These are phyloP conservation scores for Gracilaria gracilis DNA, from an alignment of 23 red algal species.

Conservation along the genomic window DNA sequence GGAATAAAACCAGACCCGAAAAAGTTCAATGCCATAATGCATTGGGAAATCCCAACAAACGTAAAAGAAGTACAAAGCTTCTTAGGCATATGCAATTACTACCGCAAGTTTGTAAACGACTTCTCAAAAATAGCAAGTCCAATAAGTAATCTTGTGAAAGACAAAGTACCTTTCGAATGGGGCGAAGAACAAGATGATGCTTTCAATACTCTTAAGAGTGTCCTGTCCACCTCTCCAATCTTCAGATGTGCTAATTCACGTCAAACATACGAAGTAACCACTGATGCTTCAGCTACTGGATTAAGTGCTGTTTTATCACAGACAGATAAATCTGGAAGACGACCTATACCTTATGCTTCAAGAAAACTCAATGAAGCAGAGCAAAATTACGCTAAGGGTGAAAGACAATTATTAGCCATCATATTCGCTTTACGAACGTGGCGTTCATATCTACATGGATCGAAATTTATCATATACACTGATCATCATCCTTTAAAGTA, in stretches of 20 bases:
- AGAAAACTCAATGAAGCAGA: conserved; percentile 29
- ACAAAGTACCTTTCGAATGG: neutral
- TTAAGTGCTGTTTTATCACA: conserved; percentile 36
- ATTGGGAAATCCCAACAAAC: conserved; percentile 9
- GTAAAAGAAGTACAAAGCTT: conserved; percentile 39
- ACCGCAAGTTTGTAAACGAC: conserved; percentile 39
- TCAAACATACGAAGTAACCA: conserved; percentile 5
- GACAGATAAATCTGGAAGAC: conserved; percentile 16
- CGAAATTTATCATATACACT: no score
- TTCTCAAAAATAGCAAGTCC: conserved; percentile 26
- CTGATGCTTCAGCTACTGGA: conserved; percentile 21
- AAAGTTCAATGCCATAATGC: conserved; percentile 45
- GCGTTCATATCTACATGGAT: conserved; percentile 60
- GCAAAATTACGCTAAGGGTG: conserved; percentile 34
- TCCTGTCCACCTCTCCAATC: conserved; percentile 4
- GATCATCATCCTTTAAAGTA: no score
- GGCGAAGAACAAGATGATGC: neutral
- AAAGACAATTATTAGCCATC: conserved; percentile 45
- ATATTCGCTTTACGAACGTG: conserved; percentile 25
- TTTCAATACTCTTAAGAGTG: conserved; percentile 8
- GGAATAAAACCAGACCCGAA: conserved; percentile 31
- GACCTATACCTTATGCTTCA: conserved; percentile 50
- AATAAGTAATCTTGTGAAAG: conserved; percentile 30
- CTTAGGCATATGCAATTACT: conserved; percentile 51
- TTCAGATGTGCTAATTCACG: conserved; percentile 3